Evolutionary conservation across 2,329 filamentous ascomycete species (phyloP), one percentile per base, ranked within the genome.

Genomic region (Beauveria sp.): DNA sequence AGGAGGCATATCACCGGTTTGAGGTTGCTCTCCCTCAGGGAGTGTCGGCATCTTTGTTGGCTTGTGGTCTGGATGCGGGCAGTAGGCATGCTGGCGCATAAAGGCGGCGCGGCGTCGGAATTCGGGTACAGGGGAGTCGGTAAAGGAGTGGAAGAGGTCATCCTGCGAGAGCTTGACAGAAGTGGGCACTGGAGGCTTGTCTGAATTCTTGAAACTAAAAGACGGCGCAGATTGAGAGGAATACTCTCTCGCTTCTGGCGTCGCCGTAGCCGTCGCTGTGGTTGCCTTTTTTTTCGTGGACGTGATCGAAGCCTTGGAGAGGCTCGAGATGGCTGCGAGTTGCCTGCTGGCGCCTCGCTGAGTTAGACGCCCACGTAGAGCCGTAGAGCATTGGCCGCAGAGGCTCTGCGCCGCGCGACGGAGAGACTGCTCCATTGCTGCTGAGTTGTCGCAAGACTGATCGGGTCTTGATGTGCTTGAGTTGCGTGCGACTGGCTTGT

Each of bases 101-200:
- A 91, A 96, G 10, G 89, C 90, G 30, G 93, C 94, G 67, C 94
- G 87, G 68, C 86, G 85, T 67, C 93, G 86, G 65, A 99, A 97
- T 64, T 90, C 88, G 44, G 91, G 88, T 47, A 93, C 89, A 9
- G 96, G 94, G 16, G 94, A 99, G 65, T 88, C 82, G 41, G 91
- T 90, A 73, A 94, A 96, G 10, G 91, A 86, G 75, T 99, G 93
- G 79, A 97, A 99, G 61, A 99, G 87, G 71, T 97, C 89, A 75
- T 96, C 86, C 55, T 86, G 81, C 64, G 79, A 80, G 28, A 96
- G 80, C 52, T 68, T 70, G 26, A 71, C 63, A 20, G 66, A 65
- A 9, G 71, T 59, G 1, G 69, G 34, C 12, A 67, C 61, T 12
- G 61, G 61, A 12, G 63, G 56, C 26, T 67, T 67, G n/a, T 63